Evolutionary conservation across 352 stramenopile species (phyloP).

Genomic region (Pythium grandisporangium): DNA sequence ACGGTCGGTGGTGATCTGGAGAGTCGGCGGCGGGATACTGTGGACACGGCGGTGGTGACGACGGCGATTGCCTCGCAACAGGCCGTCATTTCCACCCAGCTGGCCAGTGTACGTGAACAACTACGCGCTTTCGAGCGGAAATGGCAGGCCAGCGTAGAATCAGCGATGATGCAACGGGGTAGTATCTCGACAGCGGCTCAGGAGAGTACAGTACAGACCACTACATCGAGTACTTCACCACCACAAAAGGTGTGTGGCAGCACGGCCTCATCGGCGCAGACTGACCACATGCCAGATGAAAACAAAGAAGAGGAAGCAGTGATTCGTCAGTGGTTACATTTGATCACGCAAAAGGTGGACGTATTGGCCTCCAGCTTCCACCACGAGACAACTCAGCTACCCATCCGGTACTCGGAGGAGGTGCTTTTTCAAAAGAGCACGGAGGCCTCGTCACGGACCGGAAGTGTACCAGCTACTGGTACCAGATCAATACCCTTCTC

Average conservation of each 20-base stretch:
- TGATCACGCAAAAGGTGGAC: conserved; percentile 37
- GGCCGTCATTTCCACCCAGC: conserved; percentile 19
- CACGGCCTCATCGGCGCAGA: neutral
- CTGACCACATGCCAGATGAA: conserved; percentile 16
- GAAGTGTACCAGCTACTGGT: no score
- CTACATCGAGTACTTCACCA: neutral
- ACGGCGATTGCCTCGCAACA: conserved; percentile 17
- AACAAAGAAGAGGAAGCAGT: conserved; percentile 17
- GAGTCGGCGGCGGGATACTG: neutral
- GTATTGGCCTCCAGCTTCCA: conserved; percentile 23
- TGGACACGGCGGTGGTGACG: neutral
- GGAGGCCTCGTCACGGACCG: conserved; percentile 1
- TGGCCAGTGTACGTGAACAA: conserved; percentile 34
- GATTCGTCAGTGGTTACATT: conserved; percentile 30
- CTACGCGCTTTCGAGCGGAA: conserved; percentile 34
- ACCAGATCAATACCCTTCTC: no score
- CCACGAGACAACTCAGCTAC: conserved; percentile 21
- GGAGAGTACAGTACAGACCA: neutral
- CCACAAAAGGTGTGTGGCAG: no score
- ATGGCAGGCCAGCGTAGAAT: conserved; percentile 11
- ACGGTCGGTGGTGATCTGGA: conserved; percentile 5
- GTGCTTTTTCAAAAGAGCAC: neutral
- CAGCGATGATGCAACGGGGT: neutral
- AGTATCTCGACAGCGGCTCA: neutral
- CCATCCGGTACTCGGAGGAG: conserved; percentile 12